phyloP scores from a whole-genome alignment of 257 asterid genomes.

The Echites panduratus region DNA sequence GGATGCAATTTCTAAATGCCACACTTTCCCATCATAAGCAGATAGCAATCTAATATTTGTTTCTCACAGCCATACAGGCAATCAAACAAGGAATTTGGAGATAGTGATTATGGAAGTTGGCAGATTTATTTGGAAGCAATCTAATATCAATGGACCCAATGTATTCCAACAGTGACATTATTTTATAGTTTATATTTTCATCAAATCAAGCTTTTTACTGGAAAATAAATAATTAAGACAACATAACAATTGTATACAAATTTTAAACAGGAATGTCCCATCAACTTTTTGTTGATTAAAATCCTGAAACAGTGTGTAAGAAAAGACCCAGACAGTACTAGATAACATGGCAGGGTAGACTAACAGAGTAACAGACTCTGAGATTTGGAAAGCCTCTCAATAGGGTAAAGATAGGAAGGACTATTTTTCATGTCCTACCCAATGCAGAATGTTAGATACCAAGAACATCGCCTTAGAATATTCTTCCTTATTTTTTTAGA shows the following conservation, averaged over 20 bases:
- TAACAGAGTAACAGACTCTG: not conserved
- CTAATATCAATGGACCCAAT: not conserved
- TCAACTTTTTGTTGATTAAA: not conserved
- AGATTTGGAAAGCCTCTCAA: not conserved
- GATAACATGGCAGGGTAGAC: not conserved
- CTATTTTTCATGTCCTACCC: not conserved
- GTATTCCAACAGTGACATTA: not conserved
- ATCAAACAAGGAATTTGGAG: not conserved
- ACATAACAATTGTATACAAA: not conserved
- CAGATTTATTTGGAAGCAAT: not conserved
- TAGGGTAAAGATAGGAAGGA: not conserved
- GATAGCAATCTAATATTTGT: not conserved
- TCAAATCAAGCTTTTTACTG: not conserved
- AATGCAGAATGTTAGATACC: no score
- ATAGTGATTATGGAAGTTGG: not conserved
- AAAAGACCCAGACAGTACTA: not conserved
- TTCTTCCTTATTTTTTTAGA: no score
- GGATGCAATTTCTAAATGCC: not conserved
- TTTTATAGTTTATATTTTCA: not conserved
- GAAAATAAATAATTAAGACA: not conserved
- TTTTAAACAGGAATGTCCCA: not conserved
- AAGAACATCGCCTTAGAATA: no score
- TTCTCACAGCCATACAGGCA: not conserved
- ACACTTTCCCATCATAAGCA: conserved; percentile 1
- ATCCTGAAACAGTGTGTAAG: not conserved